Evolutionary conservation across 108 stramenopile species (phyloP).

Genomic region (Skeletonema potamos): DNA sequence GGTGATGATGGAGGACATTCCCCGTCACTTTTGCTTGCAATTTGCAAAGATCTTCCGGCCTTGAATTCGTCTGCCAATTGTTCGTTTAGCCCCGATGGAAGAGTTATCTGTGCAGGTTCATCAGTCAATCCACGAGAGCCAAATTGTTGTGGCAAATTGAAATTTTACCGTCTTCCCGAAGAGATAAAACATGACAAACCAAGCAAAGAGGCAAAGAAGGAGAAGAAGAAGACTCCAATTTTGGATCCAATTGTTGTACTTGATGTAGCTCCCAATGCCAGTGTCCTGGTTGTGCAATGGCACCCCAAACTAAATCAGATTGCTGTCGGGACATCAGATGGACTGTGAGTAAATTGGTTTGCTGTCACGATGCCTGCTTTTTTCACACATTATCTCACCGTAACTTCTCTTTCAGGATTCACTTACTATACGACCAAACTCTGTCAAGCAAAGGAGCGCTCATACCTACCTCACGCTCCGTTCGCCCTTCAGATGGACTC

Average conservation of each 20-base stretch:
- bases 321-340: constrained; percentile 64
- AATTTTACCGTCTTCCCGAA: constrained; percentile 44
- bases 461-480: constrained; percentile 44
- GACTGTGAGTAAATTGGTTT: constrained; percentile 31
- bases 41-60: constrained; percentile 44
- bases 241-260: constrained; percentile 42
- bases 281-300: constrained; percentile 68
- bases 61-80: constrained; percentile 53
- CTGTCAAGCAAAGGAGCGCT: constrained; percentile 75
- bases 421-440: constrained; percentile 59
- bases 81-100: constrained; percentile 72
- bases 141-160: constrained; percentile 33
- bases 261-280: constrained; percentile 29
- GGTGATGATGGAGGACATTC: constrained; percentile 20
- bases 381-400: background rate
- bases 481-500: constrained; percentile 61
- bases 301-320: constrained; percentile 84
- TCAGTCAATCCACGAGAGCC: constrained; percentile 39
- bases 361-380: background rate
- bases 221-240: constrained; percentile 10
- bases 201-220: constrained; percentile 6
- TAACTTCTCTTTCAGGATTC: constrained; percentile 34
- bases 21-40: constrained; percentile 39
- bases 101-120: constrained; percentile 62
- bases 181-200: constrained; percentile 9